Evolutionary conservation across 2,329 filamentous ascomycete genomes (phyloP), one percentile per base, ranked within the genome.

Genomic region (Botrytis fabae): DNA sequence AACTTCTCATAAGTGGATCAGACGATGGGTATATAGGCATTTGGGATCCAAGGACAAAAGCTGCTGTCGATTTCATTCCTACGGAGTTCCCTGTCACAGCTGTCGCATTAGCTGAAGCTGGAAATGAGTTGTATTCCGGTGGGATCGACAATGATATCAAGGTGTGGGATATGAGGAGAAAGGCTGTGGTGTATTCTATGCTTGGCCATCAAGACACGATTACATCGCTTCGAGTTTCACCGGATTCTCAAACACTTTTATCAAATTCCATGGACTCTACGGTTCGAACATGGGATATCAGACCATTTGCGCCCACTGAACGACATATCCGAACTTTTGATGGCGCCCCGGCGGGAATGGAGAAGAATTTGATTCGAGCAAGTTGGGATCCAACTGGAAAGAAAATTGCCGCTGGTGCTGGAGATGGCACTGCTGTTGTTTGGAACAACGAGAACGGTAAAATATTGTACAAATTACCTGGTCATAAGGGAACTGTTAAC

Each of bases 81-180:
- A 97, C 95, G 0, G 92, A 96, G 75, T 97, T 97, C 74, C 96
- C 96, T 1, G 90, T 99, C 73, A 98, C 96, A 2, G 93, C 95
- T 0, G 90, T 98, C 9, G 93, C 94, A 25, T 86, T 98, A n/a
- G 92, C 95, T 0, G 94, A 97, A 81, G 94, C 95, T 2, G 96
- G 96, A 28, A 97, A 97, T 81, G 96, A 98, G 83, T 89, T 99
- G 40, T 99, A 96, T 82, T 92, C 93, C 10, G 95, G 95, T 64
- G 93, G 95, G 35, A 98, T 99, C 78, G 96, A 98, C 84, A 98
- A 98, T 80, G 94, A 97, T 78, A 97, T 99, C 81, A 94, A 95
- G 79, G 95, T 97, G 32, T 99, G 96, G 95, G 96, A 99, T 82
- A 84, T 98, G 80, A 90, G 96, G 77, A 98, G 97, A 85, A 94